Evolutionary conservation across 2,329 filamentous ascomycete species (phyloP).

Genomic region (Verticillium nubilum): DNA sequence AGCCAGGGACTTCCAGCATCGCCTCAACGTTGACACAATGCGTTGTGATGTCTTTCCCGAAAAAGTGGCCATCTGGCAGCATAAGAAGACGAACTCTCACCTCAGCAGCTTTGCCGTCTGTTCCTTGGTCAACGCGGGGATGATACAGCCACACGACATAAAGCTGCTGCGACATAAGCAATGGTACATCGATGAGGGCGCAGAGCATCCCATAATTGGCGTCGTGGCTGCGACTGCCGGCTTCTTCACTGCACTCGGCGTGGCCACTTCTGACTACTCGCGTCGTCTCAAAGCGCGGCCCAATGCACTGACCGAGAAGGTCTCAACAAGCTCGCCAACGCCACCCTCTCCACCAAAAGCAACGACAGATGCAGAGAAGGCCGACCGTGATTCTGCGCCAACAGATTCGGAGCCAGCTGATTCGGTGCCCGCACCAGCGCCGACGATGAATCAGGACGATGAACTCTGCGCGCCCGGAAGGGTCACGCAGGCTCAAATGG

Average conservation of each 20-base stretch:
- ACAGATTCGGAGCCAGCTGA: no score
- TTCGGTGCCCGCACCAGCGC: not conserved
- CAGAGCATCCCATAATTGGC: constrained; percentile 59
- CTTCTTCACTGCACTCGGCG: constrained; percentile 59
- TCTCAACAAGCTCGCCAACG: not conserved
- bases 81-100: constrained; percentile 51
- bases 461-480: not conserved
- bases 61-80: constrained; percentile 55
- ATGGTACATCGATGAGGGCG: constrained; percentile 61
- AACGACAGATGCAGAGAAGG: not conserved
- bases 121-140: constrained; percentile 47
- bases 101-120: constrained; percentile 58
- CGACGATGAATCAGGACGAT: no score
- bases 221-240: constrained; percentile 61
- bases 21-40: constrained; percentile 46
- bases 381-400: not conserved
- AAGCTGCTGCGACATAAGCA: constrained; percentile 43
- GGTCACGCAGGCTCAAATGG: constrained; percentile 17
- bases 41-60: constrained; percentile 54
- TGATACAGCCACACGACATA: constrained; percentile 51
- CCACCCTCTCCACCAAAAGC: not conserved
- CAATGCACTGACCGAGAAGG: not conserved
- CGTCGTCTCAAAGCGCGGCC: constrained; percentile 9
- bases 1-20: constrained; percentile 47
- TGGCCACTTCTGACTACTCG: constrained; percentile 30